A percentile compares a stretch with the other conserved stretches of the same genome.
Evolutionary conservation across 2,329 filamentous ascomycete genomes (phyloP).

Genomic region (Phialocephala sp.): DNA sequence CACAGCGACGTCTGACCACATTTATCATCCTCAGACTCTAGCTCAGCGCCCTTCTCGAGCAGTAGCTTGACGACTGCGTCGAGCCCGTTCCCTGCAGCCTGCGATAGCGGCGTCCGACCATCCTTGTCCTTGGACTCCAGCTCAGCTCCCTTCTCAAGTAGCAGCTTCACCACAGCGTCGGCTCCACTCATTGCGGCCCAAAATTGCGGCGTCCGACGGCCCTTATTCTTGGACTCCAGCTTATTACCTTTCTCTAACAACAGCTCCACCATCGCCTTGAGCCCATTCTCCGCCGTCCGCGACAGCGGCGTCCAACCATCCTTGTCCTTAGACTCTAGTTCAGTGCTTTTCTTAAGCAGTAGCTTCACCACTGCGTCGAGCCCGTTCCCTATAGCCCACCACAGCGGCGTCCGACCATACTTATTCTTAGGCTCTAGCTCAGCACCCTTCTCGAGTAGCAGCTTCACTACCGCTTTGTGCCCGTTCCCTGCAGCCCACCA

Average conservation of each 20-base stretch:
- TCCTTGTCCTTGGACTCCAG: too few species aligned
- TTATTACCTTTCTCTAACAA: background rate
- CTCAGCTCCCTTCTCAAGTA: background rate
- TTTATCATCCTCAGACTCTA: slow-evolving; percentile 6
- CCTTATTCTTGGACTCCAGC: slow-evolving; percentile 5
- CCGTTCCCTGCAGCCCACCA: background rate
- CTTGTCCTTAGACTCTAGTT: too few species aligned
- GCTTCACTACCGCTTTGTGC: slow-evolving; percentile 7
- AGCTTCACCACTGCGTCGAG: too few species aligned
- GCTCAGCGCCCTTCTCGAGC: slow-evolving; percentile 22
- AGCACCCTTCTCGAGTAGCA: too few species aligned
- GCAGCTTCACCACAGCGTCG: slow-evolving; percentile 7
- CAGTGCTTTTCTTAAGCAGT: too few species aligned
- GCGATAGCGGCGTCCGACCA: background rate
- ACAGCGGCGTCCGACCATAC: too few species aligned
- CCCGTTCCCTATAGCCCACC: too few species aligned
- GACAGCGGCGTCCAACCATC: background rate
- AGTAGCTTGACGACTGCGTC: background rate
- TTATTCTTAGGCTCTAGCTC: too few species aligned
- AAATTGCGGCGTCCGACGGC: slow-evolving; percentile 35
- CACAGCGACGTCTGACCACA: slow-evolving; percentile 34
- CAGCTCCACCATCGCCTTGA: too few species aligned
- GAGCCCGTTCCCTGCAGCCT: background rate
- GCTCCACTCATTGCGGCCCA: background rate
- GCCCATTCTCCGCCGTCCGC: background rate